A percentile compares a stretch with the other conserved stretches of the same genome.
These are phyloP conservation scores for Vigna radiata DNA, from an alignment of 306 rosid genomes.

Conservation along the genomic window DNA sequence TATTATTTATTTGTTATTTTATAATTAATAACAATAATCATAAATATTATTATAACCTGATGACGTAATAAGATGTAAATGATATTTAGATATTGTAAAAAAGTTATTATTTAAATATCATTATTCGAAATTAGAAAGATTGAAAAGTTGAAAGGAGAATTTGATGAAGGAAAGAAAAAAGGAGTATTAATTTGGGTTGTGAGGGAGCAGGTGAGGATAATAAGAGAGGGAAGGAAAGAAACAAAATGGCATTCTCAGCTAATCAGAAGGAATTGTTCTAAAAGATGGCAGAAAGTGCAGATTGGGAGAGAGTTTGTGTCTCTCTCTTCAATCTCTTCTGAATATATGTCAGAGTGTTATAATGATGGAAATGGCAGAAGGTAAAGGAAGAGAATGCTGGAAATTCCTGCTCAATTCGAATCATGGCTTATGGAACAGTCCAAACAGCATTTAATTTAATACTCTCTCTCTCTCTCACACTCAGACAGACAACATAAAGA, in stretches of 20 bases:
- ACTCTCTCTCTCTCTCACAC: slow-evolving; percentile 7
- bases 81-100: no score
- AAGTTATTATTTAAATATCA: no score
- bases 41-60: no score
- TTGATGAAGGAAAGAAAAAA: slow-evolving; percentile 28
- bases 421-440: slow-evolving; percentile 55
- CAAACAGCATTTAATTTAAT: slow-evolving; percentile 46
- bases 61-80: no score
- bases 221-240: slow-evolving; percentile 35
- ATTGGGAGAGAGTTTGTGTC: no score
- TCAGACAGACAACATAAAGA: no score
- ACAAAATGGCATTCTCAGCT: slow-evolving; percentile 49
- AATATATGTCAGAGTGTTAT: slow-evolving; percentile 45
- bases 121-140: no score
- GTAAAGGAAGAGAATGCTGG: slow-evolving; percentile 46
- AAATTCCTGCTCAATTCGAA: slow-evolving; percentile 69
- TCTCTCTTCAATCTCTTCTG: neutral
- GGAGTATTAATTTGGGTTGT: slow-evolving; percentile 35
- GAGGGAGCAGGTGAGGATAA: slow-evolving; percentile 32
- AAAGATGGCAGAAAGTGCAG: slow-evolving; percentile 50
- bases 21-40: no score
- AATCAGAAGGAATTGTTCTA: slow-evolving; percentile 59
- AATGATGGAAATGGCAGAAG: slow-evolving; percentile 54
- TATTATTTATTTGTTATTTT: no score
- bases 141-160: no score